These are phyloP conservation scores for Diplocarpon rosae DNA, from an alignment of 2,329 filamentous ascomycete species.

Conservation along the genomic window DNA sequence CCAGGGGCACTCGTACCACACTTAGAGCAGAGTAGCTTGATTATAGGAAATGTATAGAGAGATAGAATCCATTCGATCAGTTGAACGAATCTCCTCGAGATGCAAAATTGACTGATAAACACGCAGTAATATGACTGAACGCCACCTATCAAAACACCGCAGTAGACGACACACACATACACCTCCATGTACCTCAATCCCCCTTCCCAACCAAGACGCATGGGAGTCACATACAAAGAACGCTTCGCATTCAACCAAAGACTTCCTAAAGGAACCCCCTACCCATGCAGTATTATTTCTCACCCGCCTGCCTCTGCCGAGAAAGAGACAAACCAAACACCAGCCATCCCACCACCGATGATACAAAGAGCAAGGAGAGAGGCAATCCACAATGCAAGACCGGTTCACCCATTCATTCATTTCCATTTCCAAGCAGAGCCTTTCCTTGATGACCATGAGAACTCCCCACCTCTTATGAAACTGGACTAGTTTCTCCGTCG, in stretches of 20 bases:
- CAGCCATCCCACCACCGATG: constrained; percentile 9
- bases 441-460: constrained; percentile 7
- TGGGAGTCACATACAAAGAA: constrained; percentile 4
- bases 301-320: constrained; percentile 3
- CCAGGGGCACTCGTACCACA: too few species aligned
- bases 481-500: constrained; percentile 10
- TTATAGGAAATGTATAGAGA: neutral
- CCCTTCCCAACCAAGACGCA: neutral
- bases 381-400: constrained; percentile 8
- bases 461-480: constrained; percentile 1
- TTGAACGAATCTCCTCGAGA: constrained; percentile 3
- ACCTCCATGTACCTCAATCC: constrained; percentile 1
- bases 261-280: constrained; percentile 6
- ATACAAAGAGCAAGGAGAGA: constrained; percentile 15
- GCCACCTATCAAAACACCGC: constrained; percentile 19
- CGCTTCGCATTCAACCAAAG: constrained; percentile 4
- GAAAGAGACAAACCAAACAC: constrained; percentile 18
- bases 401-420: constrained; percentile 8
- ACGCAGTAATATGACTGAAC: constrained; percentile 6
- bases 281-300: constrained; percentile 5
- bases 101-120: constrained; percentile 1
- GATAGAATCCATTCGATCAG: constrained; percentile 5
- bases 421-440: constrained; percentile 14
- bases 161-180: constrained; percentile 8
- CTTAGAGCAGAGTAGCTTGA: too few species aligned